These are phyloP conservation scores for Wickerhamiella sorbophila DNA, from an alignment of 805 yeast species.

Conservation along the genomic window DNA sequence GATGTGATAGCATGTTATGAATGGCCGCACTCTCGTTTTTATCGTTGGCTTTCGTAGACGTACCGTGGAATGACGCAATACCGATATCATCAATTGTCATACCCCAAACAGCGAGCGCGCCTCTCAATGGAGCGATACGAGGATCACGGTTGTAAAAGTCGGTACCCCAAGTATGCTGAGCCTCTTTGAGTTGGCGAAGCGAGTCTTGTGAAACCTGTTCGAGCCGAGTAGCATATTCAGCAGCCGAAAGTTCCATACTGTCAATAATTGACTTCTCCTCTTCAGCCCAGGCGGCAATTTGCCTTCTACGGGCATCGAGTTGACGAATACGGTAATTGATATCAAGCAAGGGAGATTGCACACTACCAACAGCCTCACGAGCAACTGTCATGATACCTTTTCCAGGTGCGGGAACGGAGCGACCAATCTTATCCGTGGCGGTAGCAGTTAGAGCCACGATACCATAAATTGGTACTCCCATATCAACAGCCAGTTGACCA, in stretches of 20 bases:
- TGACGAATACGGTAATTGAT: constrained; percentile 90
- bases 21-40: constrained; percentile 93
- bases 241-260: constrained; percentile 36
- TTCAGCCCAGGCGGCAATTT: constrained; percentile 75
- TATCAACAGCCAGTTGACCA: constrained; percentile 82
- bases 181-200: constrained; percentile 67
- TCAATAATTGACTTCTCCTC: constrained; percentile 64
- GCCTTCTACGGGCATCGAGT: constrained; percentile 60
- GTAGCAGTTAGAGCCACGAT: constrained; percentile 88
- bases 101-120: constrained; percentile 88
- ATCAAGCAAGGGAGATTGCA: constrained; percentile 67
- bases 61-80: constrained; percentile 98
- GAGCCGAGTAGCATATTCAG: constrained; percentile 63
- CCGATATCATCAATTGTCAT: constrained; percentile 89
- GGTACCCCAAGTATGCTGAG: constrained; percentile 90
- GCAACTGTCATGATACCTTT: constrained; percentile 98
- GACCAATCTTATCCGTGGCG: constrained; percentile 96
- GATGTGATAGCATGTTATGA: constrained; percentile 82
- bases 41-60: constrained; percentile 96
- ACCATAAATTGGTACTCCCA: constrained; percentile 99
- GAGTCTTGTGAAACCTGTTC: constrained; percentile 83
- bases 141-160: constrained; percentile 84
- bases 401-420: constrained; percentile 99
- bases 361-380: constrained; percentile 78
- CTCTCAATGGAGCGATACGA: constrained; percentile 92